Base-by-base conservation (phyloP, 2,329 filamentous ascomycete species). In the Fusarium sambucinum region DNA sequence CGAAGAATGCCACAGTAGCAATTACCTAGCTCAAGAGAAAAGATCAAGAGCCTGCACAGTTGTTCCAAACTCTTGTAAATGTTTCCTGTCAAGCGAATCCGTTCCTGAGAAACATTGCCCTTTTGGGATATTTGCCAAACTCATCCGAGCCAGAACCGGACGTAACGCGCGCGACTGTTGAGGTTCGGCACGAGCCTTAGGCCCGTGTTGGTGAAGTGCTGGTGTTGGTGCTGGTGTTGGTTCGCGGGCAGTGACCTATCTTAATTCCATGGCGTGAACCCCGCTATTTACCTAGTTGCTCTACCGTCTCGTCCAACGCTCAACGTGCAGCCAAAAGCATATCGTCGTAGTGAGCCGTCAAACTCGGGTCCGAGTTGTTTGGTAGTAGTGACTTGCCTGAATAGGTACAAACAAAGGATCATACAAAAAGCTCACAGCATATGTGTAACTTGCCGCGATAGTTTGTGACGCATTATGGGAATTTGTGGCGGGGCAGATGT, bases 121-220 rank as follows among this genome's bases (percentile, higher is more conserved):
- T 21, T 59, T 63, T 32, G 42, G 50, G 57, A 23, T 17, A 29
- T 6, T 67, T 38, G 21, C 45, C 19, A 44, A 54, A 51, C 45
- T 25, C 42, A 38, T 23, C 50, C 41, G 45, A 50, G 32, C 57
- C 58, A 56, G 51, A 69, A 70, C 23, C 35, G 67, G 63, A 50
- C 57, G 59, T 71, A 54, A 56, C 60, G 68, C 51, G 62, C 60
- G 68, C 51, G 62, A 63, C 41, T 46, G 42, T 38, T 44, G 55
- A 56, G 63, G 67, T 41, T 53, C 67, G 67, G 67, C 67, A 68
- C 64, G 68, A 68, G 56, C 68, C 41, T 70, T 62, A 55, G 53
- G 30, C 40, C 42, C 60, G 40, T 47, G 48, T 33, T 62, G 48
- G 50, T 42, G 57, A 61, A 35, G 55, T 60, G 32, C 42, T 56